These are phyloP conservation scores for Trichomonas vaginalis DNA, from an alignment of 208 protist species.

Conservation along the genomic window DNA sequence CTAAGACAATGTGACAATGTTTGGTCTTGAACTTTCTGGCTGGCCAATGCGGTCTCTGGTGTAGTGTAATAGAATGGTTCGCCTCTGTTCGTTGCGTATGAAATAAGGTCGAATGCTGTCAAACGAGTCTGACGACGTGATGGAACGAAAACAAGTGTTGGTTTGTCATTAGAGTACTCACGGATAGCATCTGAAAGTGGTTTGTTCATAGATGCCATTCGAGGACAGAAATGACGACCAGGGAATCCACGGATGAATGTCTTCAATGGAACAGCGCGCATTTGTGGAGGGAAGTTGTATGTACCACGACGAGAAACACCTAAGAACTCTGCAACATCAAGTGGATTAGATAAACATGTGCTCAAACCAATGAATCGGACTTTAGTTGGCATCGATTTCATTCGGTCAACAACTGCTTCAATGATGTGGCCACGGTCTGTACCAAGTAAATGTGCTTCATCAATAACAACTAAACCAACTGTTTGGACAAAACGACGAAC, in stretches of 20 bases:
- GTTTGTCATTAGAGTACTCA: slow-evolving; percentile 57
- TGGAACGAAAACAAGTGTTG: slow-evolving; percentile 97
- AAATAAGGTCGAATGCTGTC: slow-evolving; percentile 63
- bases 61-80: slow-evolving; percentile 36
- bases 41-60: slow-evolving; percentile 42
- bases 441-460: slow-evolving; percentile 97
- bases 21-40: slow-evolving; percentile 47
- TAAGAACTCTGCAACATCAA: slow-evolving; percentile 96
- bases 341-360: slow-evolving; percentile 96
- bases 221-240: not conserved
- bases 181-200: slow-evolving; percentile 93
- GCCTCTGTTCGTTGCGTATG: not conserved
- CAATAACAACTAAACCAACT: slow-evolving; percentile 74
- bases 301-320: slow-evolving; percentile 63
- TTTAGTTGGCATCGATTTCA: slow-evolving; percentile 53
- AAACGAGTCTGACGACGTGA: slow-evolving; percentile 88
- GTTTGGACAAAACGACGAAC: slow-evolving; percentile 44
- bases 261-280: slow-evolving; percentile 82
- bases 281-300: slow-evolving; percentile 45
- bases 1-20: slow-evolving; percentile 62
- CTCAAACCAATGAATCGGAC: slow-evolving; percentile 92
- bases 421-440: slow-evolving; percentile 93
- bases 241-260: slow-evolving; percentile 89
- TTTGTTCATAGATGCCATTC: slow-evolving; percentile 49
- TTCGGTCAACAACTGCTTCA: slow-evolving; percentile 89